These are phyloP conservation scores for Sarcomyxa edulis DNA, from an alignment of 768 basidiomycete genomes.

Conservation along the genomic window DNA sequence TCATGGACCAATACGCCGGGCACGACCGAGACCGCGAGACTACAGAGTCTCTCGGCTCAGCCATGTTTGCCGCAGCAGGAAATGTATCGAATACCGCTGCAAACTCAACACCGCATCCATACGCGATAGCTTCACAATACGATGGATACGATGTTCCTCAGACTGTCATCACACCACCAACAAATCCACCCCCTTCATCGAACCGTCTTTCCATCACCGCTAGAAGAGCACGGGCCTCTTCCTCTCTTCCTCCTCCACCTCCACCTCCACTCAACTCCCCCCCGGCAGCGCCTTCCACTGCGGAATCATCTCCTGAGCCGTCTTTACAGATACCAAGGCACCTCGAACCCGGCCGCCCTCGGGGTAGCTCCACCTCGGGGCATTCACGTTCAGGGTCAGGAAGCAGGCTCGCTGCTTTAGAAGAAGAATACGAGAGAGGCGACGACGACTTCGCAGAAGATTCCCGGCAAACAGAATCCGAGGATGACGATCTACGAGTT, in stretches of 20 bases:
- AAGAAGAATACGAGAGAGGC: slow-evolving; percentile 47
- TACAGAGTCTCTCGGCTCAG: slow-evolving; percentile 38
- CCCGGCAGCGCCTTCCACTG: slow-evolving; percentile 49
- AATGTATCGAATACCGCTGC: slow-evolving; percentile 17
- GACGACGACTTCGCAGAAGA: slow-evolving; percentile 25
- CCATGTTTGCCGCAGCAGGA: slow-evolving; percentile 36
- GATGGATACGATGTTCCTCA: slow-evolving; percentile 30
- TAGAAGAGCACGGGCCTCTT: slow-evolving; percentile 43
- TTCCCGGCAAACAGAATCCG: slow-evolving; percentile 17
- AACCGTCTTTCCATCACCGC: slow-evolving; percentile 24
- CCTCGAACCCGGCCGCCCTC: slow-evolving; percentile 33
- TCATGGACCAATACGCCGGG: slow-evolving; percentile 14
- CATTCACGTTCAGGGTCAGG: slow-evolving; percentile 55
- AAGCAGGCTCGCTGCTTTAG: slow-evolving; percentile 51
- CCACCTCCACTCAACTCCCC: slow-evolving; percentile 60
- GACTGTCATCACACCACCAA: slow-evolving; percentile 11
- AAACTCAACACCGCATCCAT: slow-evolving; percentile 37
- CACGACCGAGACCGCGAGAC: slow-evolving; percentile 25
- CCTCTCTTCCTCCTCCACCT: slow-evolving; percentile 57
- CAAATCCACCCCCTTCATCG: slow-evolving; percentile 27
- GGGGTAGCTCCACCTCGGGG: slow-evolving; percentile 43
- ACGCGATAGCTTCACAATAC: slow-evolving; percentile 38
- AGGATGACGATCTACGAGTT: slow-evolving; percentile 23
- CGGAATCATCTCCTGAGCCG: slow-evolving; percentile 24
- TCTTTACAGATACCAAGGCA: slow-evolving; percentile 21